phyloP scores from a whole-genome alignment of 2,329 filamentous ascomycete genomes.

The Paradendryphiella salina region DNA sequence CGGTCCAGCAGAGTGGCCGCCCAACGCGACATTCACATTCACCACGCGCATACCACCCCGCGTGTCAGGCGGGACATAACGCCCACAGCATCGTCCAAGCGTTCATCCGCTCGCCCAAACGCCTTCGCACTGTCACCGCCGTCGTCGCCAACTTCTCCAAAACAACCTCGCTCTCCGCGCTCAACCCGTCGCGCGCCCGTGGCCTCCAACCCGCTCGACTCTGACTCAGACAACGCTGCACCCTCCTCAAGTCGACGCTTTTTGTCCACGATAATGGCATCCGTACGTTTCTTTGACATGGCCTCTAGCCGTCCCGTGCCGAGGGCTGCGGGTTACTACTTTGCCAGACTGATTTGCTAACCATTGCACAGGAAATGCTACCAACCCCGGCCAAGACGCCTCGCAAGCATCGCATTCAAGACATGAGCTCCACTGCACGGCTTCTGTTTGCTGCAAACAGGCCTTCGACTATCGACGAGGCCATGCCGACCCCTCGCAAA shows the following conservation, averaged over 20 bases:
- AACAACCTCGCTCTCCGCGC: conserved; percentile 36
- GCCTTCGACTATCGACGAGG: conserved; percentile 63
- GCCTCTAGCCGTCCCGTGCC: background rate
- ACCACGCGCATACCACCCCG: conserved; percentile 32
- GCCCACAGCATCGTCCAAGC: conserved; percentile 34
- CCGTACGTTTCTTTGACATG: conserved; percentile 27
- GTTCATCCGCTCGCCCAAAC: conserved; percentile 46
- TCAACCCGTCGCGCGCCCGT: conserved; percentile 37
- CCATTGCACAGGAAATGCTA: conserved; percentile 58
- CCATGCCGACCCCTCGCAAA: conserved; percentile 63
- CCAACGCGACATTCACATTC: conserved; percentile 49
- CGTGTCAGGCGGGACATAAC: conserved; percentile 36
- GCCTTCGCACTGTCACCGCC: conserved; percentile 53
- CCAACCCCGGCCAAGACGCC: conserved; percentile 80
- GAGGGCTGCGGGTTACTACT: background rate
- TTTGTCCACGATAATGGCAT: conserved; percentile 30
- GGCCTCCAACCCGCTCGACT: conserved; percentile 29
- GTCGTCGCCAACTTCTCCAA: conserved; percentile 47
- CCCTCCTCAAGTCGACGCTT: conserved; percentile 34
- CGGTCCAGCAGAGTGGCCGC: conserved; percentile 65
- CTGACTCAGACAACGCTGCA: conserved; percentile 37
- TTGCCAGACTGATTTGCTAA: conserved; percentile 6
- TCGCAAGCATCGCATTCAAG: conserved; percentile 59
- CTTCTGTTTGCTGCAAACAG: conserved; percentile 64
- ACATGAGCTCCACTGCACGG: conserved; percentile 55